Conservation (phyloP, 495 filamentous ascomycete species). For the Aspergillus egyptiacus region DNA sequence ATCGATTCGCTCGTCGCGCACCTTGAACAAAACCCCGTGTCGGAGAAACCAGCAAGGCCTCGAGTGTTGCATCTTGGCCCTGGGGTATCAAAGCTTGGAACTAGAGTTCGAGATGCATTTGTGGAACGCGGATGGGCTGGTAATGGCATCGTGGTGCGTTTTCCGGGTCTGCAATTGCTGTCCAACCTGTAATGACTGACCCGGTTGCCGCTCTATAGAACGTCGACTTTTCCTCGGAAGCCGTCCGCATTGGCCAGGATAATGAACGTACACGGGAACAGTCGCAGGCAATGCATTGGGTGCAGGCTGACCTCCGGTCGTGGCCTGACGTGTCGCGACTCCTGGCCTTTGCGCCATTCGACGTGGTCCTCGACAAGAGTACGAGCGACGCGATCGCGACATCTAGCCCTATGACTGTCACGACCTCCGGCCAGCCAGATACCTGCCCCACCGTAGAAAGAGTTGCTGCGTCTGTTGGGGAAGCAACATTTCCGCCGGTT, state of each 20-base stretch:
- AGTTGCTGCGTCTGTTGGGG: slow-evolving; percentile 5
- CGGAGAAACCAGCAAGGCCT: slow-evolving; percentile 8
- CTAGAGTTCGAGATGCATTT: slow-evolving; percentile 30
- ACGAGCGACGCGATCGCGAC: slow-evolving; percentile 42
- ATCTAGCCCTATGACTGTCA: slow-evolving; percentile 11
- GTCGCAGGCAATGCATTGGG: slow-evolving; percentile 33
- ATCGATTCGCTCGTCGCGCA: slow-evolving; percentile 27
- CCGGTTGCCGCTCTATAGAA: slow-evolving; percentile 22
- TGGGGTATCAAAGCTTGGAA: slow-evolving; percentile 35
- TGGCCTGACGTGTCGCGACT: slow-evolving; percentile 30
- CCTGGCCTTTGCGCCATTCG: slow-evolving; percentile 27
- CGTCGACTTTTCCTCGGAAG: slow-evolving; percentile 40
- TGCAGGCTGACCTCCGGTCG: slow-evolving; percentile 29
- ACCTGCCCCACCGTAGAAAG: slow-evolving; percentile 25
- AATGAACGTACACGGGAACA: slow-evolving; percentile 18
- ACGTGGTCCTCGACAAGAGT: slow-evolving; percentile 40
- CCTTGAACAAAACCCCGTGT: slow-evolving; percentile 17
- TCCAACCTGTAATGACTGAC: neutral
- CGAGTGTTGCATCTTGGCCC: slow-evolving; percentile 38
- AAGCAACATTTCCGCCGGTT: slow-evolving; percentile 26
- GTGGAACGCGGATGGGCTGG: slow-evolving; percentile 25
- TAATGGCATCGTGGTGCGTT: slow-evolving; percentile 35
- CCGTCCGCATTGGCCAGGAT: slow-evolving; percentile 33
- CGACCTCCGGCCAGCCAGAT: slow-evolving; percentile 3
- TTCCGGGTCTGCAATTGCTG: neutral